Conservation (phyloP, 2,329 filamentous ascomycete genomes). For the Apiospora saccharicola region DNA sequence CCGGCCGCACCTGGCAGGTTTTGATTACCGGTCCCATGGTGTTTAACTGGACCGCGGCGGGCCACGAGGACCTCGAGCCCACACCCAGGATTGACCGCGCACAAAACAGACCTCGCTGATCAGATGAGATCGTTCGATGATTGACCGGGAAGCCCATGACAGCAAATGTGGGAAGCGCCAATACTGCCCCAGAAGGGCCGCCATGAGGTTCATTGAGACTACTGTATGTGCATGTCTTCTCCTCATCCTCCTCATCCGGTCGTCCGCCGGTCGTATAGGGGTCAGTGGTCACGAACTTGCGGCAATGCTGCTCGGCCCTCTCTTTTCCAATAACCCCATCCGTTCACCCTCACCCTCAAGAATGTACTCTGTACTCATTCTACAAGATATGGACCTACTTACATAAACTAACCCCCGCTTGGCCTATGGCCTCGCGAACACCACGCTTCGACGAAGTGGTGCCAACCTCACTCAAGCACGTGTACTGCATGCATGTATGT, state of each 20-base stretch:
- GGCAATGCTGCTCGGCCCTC: neutral
- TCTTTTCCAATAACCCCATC: neutral
- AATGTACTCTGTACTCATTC: neutral
- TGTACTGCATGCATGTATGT: neutral
- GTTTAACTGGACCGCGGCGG: constrained; percentile 10
- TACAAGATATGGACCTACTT: neutral
- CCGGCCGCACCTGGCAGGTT: neutral
- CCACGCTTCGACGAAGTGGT: neutral
- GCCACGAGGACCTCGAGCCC: neutral
- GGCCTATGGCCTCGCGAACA: neutral
- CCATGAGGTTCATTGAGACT: neutral
- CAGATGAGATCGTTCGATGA: constrained; percentile 19
- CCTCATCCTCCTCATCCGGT: constrained; percentile 10
- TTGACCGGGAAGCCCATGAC: constrained; percentile 10
- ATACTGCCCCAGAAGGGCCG: neutral
- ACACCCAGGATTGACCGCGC: neutral
- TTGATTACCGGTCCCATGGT: neutral
- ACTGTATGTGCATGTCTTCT: neutral
- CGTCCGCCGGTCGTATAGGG: neutral
- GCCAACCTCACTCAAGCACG: neutral
- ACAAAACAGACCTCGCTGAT: constrained; percentile 3
- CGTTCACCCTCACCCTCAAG: neutral
- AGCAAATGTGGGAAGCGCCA: neutral
- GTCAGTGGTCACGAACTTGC: constrained; percentile 10
- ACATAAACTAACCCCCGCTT: neutral